Evolutionary conservation across 2,329 filamentous ascomycete species (phyloP).

Genomic region (Teratosphaeria nubilosa): DNA sequence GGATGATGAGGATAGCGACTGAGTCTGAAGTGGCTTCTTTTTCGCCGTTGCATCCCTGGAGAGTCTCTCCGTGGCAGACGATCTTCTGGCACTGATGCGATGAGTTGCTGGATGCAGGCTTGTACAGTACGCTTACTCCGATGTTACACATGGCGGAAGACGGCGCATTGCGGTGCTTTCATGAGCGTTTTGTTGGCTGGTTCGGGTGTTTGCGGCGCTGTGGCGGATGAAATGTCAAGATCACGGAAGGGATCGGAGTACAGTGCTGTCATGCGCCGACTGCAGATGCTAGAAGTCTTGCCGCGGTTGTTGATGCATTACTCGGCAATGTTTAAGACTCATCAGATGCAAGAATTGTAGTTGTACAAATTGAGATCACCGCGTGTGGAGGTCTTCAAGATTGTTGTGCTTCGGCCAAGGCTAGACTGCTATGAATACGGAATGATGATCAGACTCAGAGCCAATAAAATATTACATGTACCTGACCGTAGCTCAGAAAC

Average conservation of each 20-base stretch:
- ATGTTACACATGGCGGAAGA: neutral
- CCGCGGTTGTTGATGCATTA: neutral
- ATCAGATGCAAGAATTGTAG: neutral
- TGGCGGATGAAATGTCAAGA: neutral
- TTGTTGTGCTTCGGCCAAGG: too few species aligned
- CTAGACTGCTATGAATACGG: too few species aligned
- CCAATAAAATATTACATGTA: too few species aligned
- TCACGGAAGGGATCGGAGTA: neutral
- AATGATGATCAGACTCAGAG: too few species aligned
- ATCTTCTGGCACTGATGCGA: neutral
- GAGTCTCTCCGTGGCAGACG: neutral
- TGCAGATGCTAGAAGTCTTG: neutral
- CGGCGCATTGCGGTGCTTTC: neutral
- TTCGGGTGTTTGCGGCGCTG: neutral
- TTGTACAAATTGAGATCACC: neutral
- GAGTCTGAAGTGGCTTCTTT: neutral
- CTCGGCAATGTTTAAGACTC: neutral
- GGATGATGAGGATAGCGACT: slow-evolving; percentile 19
- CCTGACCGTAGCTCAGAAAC: too few species aligned
- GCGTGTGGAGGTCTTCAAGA: neutral
- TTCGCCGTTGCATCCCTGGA: neutral
- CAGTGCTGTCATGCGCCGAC: neutral
- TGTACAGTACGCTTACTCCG: neutral
- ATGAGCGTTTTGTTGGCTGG: neutral
- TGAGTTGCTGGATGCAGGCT: neutral